Conservation (phyloP, 257 asterid species). For the Cruciata laevipes region DNA sequence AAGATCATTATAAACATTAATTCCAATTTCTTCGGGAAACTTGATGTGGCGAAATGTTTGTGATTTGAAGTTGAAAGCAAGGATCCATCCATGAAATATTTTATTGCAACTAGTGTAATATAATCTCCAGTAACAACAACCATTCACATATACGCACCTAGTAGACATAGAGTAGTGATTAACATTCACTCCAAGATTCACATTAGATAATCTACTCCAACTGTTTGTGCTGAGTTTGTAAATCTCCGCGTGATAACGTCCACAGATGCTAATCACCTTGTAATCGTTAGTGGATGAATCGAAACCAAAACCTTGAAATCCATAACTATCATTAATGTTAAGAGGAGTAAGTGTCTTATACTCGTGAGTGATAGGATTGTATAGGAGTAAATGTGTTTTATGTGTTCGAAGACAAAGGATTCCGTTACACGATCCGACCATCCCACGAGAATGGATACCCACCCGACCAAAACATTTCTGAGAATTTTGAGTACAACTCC, state of each 20-base stretch:
- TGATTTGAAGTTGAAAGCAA: background rate
- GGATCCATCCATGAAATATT: background rate
- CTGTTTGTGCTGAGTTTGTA: background rate
- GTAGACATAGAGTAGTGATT: background rate
- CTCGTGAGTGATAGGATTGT: background rate
- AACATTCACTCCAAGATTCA: background rate
- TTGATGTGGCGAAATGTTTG: background rate
- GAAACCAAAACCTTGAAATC: background rate
- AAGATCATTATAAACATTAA: background rate
- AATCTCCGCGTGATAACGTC: background rate
- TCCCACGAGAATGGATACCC: background rate
- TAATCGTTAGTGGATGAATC: background rate
- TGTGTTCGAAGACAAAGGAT: background rate
- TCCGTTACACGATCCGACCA: background rate
- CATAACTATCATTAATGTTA: too few relatives aligned
- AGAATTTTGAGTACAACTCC: background rate
- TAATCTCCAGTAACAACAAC: background rate
- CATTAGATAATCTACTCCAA: background rate
- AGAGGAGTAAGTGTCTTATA: background rate
- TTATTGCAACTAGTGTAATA: too few relatives aligned
- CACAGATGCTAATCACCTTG: background rate
- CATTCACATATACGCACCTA: background rate
- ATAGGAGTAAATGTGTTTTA: background rate
- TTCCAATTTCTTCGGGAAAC: background rate
- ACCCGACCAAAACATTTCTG: background rate